Conservation (phyloP, 352 stramenopile genomes). For the Saprolegnia diclina region DNA sequence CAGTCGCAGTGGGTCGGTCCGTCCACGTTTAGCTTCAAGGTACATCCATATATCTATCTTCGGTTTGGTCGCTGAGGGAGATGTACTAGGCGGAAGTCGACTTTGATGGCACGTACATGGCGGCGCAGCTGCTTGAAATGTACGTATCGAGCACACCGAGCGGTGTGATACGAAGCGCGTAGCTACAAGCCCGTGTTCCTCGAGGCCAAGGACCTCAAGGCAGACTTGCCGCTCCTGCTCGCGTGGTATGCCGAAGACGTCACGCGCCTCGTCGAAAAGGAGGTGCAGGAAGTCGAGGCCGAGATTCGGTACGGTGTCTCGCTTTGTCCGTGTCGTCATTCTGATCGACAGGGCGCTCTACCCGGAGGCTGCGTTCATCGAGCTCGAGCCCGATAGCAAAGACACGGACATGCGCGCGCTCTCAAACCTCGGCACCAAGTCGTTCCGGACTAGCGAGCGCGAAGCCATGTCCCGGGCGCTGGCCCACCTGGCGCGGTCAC, state of each 20-base stretch:
- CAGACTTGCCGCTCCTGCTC: constrained; percentile 91
- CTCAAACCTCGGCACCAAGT: constrained; percentile 74
- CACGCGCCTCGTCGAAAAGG: constrained; percentile 92
- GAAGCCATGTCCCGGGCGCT: constrained; percentile 77
- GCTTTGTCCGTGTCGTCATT: background rate
- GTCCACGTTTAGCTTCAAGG: constrained; percentile 98
- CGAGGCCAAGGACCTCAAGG: constrained; percentile 84
- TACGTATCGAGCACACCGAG: constrained; percentile 30
- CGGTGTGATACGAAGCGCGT: background rate
- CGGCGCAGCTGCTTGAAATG: constrained; percentile 90
- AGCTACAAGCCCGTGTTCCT: constrained; percentile 92
- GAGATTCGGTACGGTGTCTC: constrained; percentile 65
- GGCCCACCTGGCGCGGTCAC: constrained; percentile 63
- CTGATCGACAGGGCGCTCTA: constrained; percentile 68
- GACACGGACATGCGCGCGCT: constrained; percentile 83
- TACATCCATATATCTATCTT: constrained; percentile 27
- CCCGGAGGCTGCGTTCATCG: constrained; percentile 94
- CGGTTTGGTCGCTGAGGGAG: background rate
- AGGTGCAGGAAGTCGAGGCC: constrained; percentile 94
- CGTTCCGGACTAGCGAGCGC: constrained; percentile 73
- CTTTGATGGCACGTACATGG: constrained; percentile 98
- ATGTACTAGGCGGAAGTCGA: constrained; percentile 91
- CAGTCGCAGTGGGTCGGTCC: constrained; percentile 97
- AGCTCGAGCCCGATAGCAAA: constrained; percentile 94
- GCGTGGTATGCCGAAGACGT: constrained; percentile 96